Conservation (phyloP, 2,329 filamentous ascomycete species). For the Colletotrichum musicola region DNA sequence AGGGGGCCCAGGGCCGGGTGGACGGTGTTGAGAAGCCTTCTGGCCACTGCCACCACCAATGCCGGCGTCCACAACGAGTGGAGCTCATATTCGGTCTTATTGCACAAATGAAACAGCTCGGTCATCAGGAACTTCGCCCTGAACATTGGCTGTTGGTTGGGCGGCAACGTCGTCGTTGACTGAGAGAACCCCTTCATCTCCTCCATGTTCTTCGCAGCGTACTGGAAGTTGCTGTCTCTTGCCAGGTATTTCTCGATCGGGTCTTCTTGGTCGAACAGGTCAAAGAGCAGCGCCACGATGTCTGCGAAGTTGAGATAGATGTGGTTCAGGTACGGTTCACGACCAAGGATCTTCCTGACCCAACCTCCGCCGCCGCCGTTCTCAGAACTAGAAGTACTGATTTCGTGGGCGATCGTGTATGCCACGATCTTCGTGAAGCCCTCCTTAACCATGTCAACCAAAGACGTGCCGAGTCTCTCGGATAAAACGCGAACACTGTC, state of each 20-base stretch:
- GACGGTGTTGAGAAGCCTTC: slow-evolving; percentile 84
- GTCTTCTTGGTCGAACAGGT: slow-evolving; percentile 82
- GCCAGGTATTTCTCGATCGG: slow-evolving; percentile 76
- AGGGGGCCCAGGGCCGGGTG: slow-evolving; percentile 87
- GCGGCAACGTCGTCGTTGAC: slow-evolving; percentile 74
- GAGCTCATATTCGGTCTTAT: slow-evolving; percentile 75
- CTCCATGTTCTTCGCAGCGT: slow-evolving; percentile 73
- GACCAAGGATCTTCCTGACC: slow-evolving; percentile 77
- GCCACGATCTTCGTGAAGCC: slow-evolving; percentile 85
- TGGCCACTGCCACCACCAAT: slow-evolving; percentile 78
- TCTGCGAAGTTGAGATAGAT: slow-evolving; percentile 80
- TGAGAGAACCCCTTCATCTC: slow-evolving; percentile 78
- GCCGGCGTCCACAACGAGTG: slow-evolving; percentile 80
- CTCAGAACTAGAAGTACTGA: slow-evolving; percentile 60
- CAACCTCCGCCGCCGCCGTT: slow-evolving; percentile 71
- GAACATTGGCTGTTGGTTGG: slow-evolving; percentile 90
- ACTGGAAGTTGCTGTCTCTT: slow-evolving; percentile 68
- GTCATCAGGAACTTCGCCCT: slow-evolving; percentile 80
- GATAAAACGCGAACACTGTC: slow-evolving; percentile 73
- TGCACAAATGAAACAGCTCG: slow-evolving; percentile 83
- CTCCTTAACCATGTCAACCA: slow-evolving; percentile 69
- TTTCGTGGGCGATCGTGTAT: slow-evolving; percentile 86
- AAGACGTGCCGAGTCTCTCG: slow-evolving; percentile 64
- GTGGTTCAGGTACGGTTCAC: slow-evolving; percentile 71
- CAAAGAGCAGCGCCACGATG: slow-evolving; percentile 81